These are phyloP conservation scores for Xylariaceae sp. DNA, from an alignment of 2,329 filamentous ascomycete genomes.

Conservation along the genomic window DNA sequence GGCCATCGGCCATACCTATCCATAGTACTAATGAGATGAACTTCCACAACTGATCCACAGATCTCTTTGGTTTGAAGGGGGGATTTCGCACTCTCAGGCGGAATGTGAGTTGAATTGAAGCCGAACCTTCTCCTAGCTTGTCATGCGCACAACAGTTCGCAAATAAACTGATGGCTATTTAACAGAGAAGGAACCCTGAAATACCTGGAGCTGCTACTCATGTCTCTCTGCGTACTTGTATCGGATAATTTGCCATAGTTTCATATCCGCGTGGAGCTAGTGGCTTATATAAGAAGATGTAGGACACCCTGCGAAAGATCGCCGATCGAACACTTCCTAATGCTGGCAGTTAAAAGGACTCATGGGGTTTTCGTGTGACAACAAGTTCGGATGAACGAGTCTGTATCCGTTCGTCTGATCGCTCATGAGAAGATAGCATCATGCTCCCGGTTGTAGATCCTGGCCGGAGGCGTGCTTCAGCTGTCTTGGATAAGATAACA, in stretches of 20 bases:
- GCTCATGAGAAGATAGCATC: neutral
- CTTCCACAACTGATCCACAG: no score
- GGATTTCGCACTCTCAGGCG: no score
- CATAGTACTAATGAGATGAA: no score
- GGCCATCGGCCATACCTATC: no score
- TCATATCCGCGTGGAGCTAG: slow-evolving; percentile 8
- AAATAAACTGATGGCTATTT: no score
- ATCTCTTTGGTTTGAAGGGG: no score
- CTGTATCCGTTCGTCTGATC: slow-evolving; percentile 6
- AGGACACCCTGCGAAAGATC: slow-evolving; percentile 4
- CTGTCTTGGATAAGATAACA: neutral
- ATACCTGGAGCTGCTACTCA: no score
- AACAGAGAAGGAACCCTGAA: no score
- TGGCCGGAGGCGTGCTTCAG: neutral
- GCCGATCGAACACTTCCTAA: slow-evolving; percentile 1
- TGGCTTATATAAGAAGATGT: neutral
- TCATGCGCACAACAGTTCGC: no score
- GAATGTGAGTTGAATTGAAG: no score
- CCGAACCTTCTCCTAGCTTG: no score
- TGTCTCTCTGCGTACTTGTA: no score
- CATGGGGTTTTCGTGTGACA: neutral
- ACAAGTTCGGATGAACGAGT: slow-evolving; percentile 10
- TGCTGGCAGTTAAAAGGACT: neutral
- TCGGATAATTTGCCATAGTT: slow-evolving; percentile 9
- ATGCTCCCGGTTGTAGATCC: slow-evolving; percentile 2